Evolutionary conservation across 306 rosid species (phyloP).

Genomic region (Vigna reflexopilosa): DNA sequence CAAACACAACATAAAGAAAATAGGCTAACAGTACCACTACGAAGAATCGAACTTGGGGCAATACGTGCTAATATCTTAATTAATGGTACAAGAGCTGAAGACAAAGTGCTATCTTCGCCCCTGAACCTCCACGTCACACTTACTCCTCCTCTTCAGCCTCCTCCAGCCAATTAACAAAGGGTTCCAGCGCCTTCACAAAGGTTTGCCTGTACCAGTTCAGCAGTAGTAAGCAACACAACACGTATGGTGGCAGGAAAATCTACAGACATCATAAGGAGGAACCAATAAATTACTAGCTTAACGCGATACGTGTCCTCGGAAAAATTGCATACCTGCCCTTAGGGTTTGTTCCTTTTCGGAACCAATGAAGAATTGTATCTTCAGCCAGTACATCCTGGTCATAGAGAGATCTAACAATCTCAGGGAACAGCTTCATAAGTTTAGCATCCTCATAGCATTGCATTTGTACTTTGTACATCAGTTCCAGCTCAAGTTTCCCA

Average conservation of each 20-base stretch:
- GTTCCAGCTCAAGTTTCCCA: slow-evolving; percentile 98
- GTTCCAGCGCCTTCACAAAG: slow-evolving; percentile 96
- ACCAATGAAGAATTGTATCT: slow-evolving; percentile 97
- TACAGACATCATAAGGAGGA: neutral
- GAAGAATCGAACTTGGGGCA: slow-evolving; percentile 34
- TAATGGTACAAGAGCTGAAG: slow-evolving; percentile 7
- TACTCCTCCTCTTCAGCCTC: slow-evolving; percentile 99
- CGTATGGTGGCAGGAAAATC: neutral
- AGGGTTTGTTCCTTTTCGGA: slow-evolving; percentile 87
- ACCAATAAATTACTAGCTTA: neutral
- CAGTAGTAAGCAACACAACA: slow-evolving; percentile 1
- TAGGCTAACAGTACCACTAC: slow-evolving; percentile 33
- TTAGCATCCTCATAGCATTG: slow-evolving; percentile 99
- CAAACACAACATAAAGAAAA: slow-evolving; percentile 35
- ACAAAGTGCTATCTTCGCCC: slow-evolving; percentile 31
- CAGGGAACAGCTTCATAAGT: slow-evolving; percentile 97
- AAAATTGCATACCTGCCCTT: slow-evolving; percentile 84
- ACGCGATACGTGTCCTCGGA: neutral
- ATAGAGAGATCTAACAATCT: slow-evolving; percentile 88
- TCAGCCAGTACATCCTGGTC: slow-evolving; percentile 97
- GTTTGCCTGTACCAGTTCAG: slow-evolving; percentile 75
- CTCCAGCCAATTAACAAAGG: slow-evolving; percentile 98
- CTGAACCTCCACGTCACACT: slow-evolving; percentile 19
- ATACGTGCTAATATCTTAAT: slow-evolving; percentile 45
- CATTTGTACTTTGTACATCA: slow-evolving; percentile 98